Conservation (phyloP, 495 filamentous ascomycete species). For the Neurospora sp. region DNA sequence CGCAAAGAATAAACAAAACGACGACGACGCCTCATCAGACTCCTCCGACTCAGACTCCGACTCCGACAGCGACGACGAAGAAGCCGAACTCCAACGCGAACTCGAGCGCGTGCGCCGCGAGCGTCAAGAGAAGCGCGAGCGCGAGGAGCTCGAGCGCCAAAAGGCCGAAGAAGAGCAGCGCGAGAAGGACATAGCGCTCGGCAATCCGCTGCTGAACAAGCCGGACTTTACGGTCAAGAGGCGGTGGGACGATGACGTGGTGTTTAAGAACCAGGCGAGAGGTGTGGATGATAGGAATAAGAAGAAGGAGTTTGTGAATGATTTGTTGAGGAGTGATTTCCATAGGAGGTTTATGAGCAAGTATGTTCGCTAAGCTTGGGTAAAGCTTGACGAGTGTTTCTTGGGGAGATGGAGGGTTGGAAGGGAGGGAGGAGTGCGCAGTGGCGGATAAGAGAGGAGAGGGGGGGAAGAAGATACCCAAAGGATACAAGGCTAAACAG, state of each 20-base stretch:
- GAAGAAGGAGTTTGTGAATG: constrained; percentile 95
- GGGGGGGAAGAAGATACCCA: not conserved
- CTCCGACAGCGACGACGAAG: constrained; percentile 58
- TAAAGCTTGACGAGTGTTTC: too few species aligned
- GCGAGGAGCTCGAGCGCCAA: constrained; percentile 71
- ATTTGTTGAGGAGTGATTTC: constrained; percentile 89
- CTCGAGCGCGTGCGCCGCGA: constrained; percentile 92
- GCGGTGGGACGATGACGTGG: constrained; percentile 98
- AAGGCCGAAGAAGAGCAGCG: constrained; percentile 70
- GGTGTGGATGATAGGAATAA: constrained; percentile 86
- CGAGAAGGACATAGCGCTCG: constrained; percentile 80
- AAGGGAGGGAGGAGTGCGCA: not conserved
- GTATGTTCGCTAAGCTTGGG: constrained; percentile 31
- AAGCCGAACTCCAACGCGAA: constrained; percentile 81
- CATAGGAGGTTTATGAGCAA: constrained; percentile 95
- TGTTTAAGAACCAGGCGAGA: constrained; percentile 96
- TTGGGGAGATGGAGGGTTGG: too few species aligned
- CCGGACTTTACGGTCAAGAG: constrained; percentile 64
- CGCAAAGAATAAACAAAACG: constrained; percentile 37
- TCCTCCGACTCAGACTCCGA: constrained; percentile 33
- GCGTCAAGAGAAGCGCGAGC: constrained; percentile 71
- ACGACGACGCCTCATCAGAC: constrained; percentile 33
- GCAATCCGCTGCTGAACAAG: constrained; percentile 83
- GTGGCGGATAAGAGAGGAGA: not conserved
- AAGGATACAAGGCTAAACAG: not conserved